These are phyloP conservation scores for Fusarium phyllophilum DNA, from an alignment of 2,329 filamentous ascomycete genomes.

Conservation along the genomic window DNA sequence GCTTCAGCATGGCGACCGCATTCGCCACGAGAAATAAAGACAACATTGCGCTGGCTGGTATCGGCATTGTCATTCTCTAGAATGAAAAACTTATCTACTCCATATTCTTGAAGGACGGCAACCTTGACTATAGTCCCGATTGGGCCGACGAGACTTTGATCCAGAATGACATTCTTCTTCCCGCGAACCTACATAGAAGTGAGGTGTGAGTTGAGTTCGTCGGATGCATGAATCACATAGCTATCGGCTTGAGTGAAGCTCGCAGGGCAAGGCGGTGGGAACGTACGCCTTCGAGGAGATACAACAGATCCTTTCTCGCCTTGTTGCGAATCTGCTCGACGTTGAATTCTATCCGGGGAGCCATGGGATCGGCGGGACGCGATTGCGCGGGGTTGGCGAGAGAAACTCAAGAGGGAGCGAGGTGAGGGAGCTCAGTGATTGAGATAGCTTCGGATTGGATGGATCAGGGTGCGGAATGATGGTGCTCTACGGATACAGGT, in stretches of 20 bases:
- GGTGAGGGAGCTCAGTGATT: conserved; percentile 29
- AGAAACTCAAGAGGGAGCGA: conserved; percentile 21
- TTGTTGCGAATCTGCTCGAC: conserved; percentile 81
- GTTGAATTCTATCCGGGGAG: conserved; percentile 76
- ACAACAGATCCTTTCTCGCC: conserved; percentile 87
- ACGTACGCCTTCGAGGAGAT: conserved; percentile 95
- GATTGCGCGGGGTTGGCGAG: conserved; percentile 13
- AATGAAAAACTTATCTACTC: conserved; percentile 97
- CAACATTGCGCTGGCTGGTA: conserved; percentile 91
- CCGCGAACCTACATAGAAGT: conserved; percentile 78
- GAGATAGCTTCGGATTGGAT: conserved; percentile 1
- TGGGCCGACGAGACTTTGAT: conserved; percentile 88
- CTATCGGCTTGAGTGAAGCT: conserved; percentile 15
- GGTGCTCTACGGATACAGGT: conserved; percentile 12
- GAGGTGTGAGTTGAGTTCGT: conserved; percentile 23
- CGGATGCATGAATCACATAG: not conserved
- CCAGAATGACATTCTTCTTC: conserved; percentile 98
- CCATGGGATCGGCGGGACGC: conserved; percentile 67
- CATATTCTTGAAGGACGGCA: conserved; percentile 94
- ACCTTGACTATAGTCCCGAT: conserved; percentile 94
- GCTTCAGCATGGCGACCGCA: conserved; percentile 83
- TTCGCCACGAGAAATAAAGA: conserved; percentile 93
- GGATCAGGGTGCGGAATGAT: not conserved
- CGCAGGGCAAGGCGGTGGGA: conserved; percentile 24
- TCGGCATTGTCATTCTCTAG: conserved; percentile 96